A percentile compares a stretch with the other conserved stretches of the same genome.
Evolutionary conservation across 805 yeast genomes (phyloP).

Genomic region (Saturnispora halmiae): DNA sequence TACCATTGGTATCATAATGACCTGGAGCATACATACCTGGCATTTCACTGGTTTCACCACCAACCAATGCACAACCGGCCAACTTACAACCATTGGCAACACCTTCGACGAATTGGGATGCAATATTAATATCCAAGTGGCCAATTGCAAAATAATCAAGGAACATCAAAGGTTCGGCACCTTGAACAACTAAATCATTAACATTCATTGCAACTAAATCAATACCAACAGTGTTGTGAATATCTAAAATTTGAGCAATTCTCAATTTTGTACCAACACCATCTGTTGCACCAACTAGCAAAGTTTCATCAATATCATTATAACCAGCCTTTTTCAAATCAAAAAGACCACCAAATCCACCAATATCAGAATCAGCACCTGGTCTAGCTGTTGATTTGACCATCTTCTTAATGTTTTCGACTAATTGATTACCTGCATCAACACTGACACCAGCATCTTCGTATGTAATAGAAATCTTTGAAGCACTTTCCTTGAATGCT

Average conservation of each 20-base stretch:
- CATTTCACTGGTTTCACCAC: slow-evolving; percentile 99
- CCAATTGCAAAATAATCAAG: slow-evolving; percentile 96
- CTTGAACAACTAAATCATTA: slow-evolving; percentile 95
- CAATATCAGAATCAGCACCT: slow-evolving; percentile 96
- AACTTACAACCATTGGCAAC: slow-evolving; percentile 94
- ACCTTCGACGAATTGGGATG: slow-evolving; percentile 85
- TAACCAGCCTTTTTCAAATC: slow-evolving; percentile 87
- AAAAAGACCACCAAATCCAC: slow-evolving; percentile 97
- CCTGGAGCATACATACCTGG: slow-evolving; percentile 96
- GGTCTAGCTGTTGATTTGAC: slow-evolving; percentile 90
- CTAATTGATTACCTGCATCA: slow-evolving; percentile 86
- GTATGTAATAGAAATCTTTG: slow-evolving; percentile 55
- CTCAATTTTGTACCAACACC: slow-evolving; percentile 97
- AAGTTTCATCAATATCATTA: slow-evolving; percentile 57
- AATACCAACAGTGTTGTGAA: slow-evolving; percentile 96
- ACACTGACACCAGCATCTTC: slow-evolving; percentile 97
- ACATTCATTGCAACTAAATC: slow-evolving; percentile 99
- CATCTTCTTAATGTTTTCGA: slow-evolving; percentile 79
- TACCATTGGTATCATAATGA: slow-evolving; percentile 97
- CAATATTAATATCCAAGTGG: slow-evolving; percentile 71
- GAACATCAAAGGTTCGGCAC: slow-evolving; percentile 95
- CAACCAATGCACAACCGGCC: slow-evolving; percentile 96
- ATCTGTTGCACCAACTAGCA: slow-evolving; percentile 95
- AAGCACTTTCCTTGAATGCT: slow-evolving; percentile 59
- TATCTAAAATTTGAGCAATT: slow-evolving; percentile 82